Evolutionary conservation across 2,329 filamentous ascomycete genomes (phyloP).

Genomic region (Magnaporthiopsis poae): DNA sequence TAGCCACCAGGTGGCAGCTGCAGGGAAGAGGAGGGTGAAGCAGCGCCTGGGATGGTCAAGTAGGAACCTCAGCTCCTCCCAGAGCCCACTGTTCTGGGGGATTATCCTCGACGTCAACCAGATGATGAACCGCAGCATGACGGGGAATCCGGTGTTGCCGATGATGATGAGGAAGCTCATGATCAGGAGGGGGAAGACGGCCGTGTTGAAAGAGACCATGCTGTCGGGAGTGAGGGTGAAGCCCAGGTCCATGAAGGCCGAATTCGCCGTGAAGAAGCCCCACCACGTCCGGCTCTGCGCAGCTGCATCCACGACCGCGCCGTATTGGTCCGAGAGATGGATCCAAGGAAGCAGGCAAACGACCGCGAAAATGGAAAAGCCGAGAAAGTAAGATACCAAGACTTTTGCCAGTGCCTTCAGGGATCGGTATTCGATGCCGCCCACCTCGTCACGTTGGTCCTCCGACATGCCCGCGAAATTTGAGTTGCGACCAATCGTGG

Average conservation of each 20-base stretch:
- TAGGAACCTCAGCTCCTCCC: conserved; percentile 83
- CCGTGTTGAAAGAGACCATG: conserved; percentile 78
- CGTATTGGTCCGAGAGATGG: conserved; percentile 49
- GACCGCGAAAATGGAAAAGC: conserved; percentile 70
- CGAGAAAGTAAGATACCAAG: conserved; percentile 69
- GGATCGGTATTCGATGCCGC: conserved; percentile 90
- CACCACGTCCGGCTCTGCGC: conserved; percentile 72
- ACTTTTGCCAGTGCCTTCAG: conserved; percentile 76
- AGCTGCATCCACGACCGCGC: conserved; percentile 48
- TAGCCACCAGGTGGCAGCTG: conserved; percentile 87
- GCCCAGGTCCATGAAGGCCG: conserved; percentile 89
- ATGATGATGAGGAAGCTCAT: conserved; percentile 83
- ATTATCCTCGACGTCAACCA: conserved; percentile 65
- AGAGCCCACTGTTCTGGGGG: conserved; percentile 57
- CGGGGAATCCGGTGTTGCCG: conserved; percentile 89
- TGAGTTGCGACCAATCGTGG: conserved; percentile 86
- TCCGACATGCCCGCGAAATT: conserved; percentile 80
- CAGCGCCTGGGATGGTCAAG: conserved; percentile 91
- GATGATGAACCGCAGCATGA: conserved; percentile 87
- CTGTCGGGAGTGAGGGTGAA: conserved; percentile 87
- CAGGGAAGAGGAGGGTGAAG: conserved; percentile 88
- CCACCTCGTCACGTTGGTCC: conserved; percentile 86
- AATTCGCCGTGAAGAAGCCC: conserved; percentile 79
- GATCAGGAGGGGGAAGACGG: conserved; percentile 64
- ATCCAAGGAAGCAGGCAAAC: conserved; percentile 76